Conservation (phyloP, 352 stramenopile species). For the Stramenopiles sp. region DNA sequence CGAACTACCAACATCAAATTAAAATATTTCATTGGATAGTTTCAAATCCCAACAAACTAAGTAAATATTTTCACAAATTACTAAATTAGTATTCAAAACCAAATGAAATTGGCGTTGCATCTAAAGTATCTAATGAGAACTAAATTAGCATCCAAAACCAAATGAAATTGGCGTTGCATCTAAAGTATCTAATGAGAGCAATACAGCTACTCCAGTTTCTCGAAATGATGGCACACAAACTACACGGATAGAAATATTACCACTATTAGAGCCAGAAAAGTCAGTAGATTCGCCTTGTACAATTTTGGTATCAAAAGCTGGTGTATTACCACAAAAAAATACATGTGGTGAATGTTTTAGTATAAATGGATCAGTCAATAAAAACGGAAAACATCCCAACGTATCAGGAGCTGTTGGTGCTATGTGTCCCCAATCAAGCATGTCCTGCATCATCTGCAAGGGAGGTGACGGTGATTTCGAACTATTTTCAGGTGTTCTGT, state of each 20-base stretch:
- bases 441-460: slow-evolving; percentile 26
- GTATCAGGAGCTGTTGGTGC: slow-evolving; percentile 63
- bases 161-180: slow-evolving; percentile 18
- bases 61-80: no score
- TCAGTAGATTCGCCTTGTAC: slow-evolving; percentile 14
- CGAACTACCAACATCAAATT: no score
- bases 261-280: not conserved
- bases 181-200: slow-evolving; percentile 35
- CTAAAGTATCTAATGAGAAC: slow-evolving; percentile 32
- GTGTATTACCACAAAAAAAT: slow-evolving; percentile 58
- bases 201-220: slow-evolving; percentile 38
- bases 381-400: slow-evolving; percentile 47
- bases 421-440: slow-evolving; percentile 45
- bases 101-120: slow-evolving; percentile 18
- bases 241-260: slow-evolving; percentile 17
- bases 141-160: no score
- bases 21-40: no score
- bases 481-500: slow-evolving; percentile 11
- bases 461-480: slow-evolving; percentile 10
- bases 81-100: no score
- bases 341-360: slow-evolving; percentile 34
- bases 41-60: no score
- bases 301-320: slow-evolving; percentile 32
- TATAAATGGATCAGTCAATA: slow-evolving; percentile 52
- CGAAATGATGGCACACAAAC: slow-evolving; percentile 54